Evolutionary conservation across 331 rosid species (phyloP).

Genomic region (Malus hybrid): DNA sequence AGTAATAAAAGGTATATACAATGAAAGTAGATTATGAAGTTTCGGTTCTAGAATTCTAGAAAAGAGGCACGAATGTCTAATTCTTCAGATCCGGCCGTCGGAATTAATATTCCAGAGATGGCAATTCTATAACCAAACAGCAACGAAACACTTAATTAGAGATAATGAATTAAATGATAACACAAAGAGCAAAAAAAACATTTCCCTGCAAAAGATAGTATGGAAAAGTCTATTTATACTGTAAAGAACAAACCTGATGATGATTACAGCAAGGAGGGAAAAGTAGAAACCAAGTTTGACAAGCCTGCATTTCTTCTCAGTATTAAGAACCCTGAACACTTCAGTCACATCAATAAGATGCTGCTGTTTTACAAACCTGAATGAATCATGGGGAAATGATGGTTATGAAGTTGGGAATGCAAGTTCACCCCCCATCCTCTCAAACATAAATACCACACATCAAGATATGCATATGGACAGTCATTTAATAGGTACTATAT

Average conservation of each 20-base stretch:
- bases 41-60: slow-evolving; percentile 27
- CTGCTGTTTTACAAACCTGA: slow-evolving; percentile 60
- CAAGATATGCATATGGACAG: neutral
- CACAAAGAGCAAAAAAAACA: neutral
- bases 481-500: neutral
- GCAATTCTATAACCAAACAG: slow-evolving; percentile 31
- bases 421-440: neutral
- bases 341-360: slow-evolving; percentile 95
- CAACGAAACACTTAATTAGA: slow-evolving; percentile 17
- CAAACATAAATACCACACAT: neutral
- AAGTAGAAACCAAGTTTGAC: slow-evolving; percentile 70
- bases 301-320: slow-evolving; percentile 70
- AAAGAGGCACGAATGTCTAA: slow-evolving; percentile 33
- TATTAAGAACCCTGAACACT: slow-evolving; percentile 66
- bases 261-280: slow-evolving; percentile 39
- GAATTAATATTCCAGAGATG: slow-evolving; percentile 24
- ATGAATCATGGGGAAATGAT: slow-evolving; percentile 19
- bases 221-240: neutral
- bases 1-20: neutral
- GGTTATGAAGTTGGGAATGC: slow-evolving; percentile 6
- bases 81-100: slow-evolving; percentile 25
- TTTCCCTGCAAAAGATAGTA: neutral
- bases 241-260: slow-evolving; percentile 67
- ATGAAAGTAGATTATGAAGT: neutral
- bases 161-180: neutral